phyloP scores from a whole-genome alignment of 2,329 filamentous ascomycete genomes.

The Alternaria ventricosa region DNA sequence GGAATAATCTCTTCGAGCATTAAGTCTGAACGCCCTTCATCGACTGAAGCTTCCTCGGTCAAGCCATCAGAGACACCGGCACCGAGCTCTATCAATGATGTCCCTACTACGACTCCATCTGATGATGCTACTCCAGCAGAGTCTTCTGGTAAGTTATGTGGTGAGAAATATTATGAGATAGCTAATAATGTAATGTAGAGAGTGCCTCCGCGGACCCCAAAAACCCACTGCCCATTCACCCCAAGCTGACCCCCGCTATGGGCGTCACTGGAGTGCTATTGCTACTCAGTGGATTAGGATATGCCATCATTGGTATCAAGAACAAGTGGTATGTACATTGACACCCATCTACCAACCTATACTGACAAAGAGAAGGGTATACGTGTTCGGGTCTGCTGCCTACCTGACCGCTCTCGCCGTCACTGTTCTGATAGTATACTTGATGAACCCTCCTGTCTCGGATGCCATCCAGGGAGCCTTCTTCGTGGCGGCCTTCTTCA shows the following conservation, averaged over 20 bases:
- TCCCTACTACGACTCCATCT: conserved; percentile 23
- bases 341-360: background rate
- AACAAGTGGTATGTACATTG: conserved; percentile 63
- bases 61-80: conserved; percentile 17
- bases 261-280: conserved; percentile 80
- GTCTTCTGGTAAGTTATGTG: conserved; percentile 21
- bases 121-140: conserved; percentile 24
- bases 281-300: conserved; percentile 72
- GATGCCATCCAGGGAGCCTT: conserved; percentile 84
- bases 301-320: conserved; percentile 82
- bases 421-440: conserved; percentile 83
- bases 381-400: conserved; percentile 74
- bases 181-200: conserved; percentile 11
- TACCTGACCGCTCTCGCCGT: conserved; percentile 76
- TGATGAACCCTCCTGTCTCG: conserved; percentile 80
- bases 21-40: conserved; percentile 20
- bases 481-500: conserved; percentile 76
- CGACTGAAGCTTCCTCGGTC: conserved; percentile 15
- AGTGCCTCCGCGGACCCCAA: conserved; percentile 17
- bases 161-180: background rate
- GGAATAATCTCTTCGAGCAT: conserved; percentile 15
- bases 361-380: conserved; percentile 41
- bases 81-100: conserved; percentile 20
- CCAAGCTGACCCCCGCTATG: conserved; percentile 79
- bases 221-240: conserved; percentile 69